Evolutionary conservation across 805 yeast genomes (phyloP).

Genomic region (Candida qinlingensis): DNA sequence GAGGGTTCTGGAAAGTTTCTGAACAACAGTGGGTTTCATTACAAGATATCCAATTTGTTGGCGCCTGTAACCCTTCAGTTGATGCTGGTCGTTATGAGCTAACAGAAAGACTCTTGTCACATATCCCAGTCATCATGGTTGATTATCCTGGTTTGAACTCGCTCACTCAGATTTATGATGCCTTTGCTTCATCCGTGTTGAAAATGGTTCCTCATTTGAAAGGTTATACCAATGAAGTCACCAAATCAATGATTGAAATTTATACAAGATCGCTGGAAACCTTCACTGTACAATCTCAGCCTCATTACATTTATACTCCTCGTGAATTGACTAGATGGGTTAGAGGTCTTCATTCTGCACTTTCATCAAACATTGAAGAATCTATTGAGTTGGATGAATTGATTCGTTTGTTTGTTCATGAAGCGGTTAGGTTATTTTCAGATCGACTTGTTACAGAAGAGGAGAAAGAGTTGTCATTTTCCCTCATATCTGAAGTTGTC

Average conservation of each 20-base stretch:
- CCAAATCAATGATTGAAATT: conserved; percentile 62
- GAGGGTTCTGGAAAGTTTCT: conserved; percentile 70
- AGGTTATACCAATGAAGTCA: conserved; percentile 46
- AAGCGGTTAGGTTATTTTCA: conserved; percentile 68
- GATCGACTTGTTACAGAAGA: conserved; percentile 54
- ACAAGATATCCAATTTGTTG: conserved; percentile 73
- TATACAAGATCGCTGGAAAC: conserved; percentile 40
- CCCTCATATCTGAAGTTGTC: conserved; percentile 31
- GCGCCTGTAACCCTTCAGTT: conserved; percentile 89
- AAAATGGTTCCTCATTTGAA: conserved; percentile 55
- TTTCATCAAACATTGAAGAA: conserved; percentile 24
- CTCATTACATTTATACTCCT: conserved; percentile 79
- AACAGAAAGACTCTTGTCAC: conserved; percentile 59
- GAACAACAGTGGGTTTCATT: conserved; percentile 63
- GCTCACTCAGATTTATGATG: conserved; percentile 57
- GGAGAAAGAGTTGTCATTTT: conserved; percentile 47
- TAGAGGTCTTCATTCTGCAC: conserved; percentile 62
- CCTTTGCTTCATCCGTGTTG: conserved; percentile 52
- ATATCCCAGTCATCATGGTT: conserved; percentile 59
- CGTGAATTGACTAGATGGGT: conserved; percentile 89
- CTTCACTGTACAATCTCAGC: conserved; percentile 35
- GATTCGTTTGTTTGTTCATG: conserved; percentile 72
- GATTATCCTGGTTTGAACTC: conserved; percentile 72
- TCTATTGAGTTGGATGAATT: conserved; percentile 37
- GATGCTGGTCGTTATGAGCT: conserved; percentile 68